Evolutionary conservation across 805 yeast species (phyloP).

Genomic region (Myxozyma sirexii): DNA sequence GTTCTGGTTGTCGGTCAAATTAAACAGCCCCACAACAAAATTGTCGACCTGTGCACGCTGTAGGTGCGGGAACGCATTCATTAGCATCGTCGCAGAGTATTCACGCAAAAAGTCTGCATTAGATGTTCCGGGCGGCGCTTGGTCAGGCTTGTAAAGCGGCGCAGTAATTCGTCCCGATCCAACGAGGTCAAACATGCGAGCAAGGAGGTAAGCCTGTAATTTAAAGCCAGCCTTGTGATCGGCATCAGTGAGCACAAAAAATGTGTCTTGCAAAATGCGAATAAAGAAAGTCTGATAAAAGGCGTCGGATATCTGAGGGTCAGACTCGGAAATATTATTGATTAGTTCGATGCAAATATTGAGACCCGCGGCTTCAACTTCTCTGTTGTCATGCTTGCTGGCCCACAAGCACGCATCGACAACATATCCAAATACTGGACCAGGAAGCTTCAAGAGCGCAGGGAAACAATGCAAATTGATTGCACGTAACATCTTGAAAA

Average conservation of each 20-base stretch:
- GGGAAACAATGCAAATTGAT: conserved; percentile 83
- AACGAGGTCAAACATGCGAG: conserved; percentile 80
- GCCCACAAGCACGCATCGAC: conserved; percentile 98
- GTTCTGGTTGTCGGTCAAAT: conserved; percentile 69
- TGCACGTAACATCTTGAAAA: conserved; percentile 84
- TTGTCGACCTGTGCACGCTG: conserved; percentile 78
- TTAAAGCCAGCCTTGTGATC: conserved; percentile 97
- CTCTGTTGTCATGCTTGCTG: conserved; percentile 94
- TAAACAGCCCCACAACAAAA: conserved; percentile 72
- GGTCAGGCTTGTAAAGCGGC: conserved; percentile 78
- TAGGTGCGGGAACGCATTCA: conserved; percentile 90
- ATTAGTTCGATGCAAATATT: conserved; percentile 80
- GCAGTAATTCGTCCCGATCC: conserved; percentile 71
- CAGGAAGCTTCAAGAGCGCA: conserved; percentile 85
- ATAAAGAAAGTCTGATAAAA: conserved; percentile 88
- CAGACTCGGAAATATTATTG: conserved; percentile 78
- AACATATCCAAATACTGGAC: conserved; percentile 86
- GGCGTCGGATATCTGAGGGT: conserved; percentile 74
- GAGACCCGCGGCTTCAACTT: conserved; percentile 91
- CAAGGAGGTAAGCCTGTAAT: conserved; percentile 79
- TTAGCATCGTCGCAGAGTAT: conserved; percentile 77
- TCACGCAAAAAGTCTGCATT: conserved; percentile 78
- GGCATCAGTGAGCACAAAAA: conserved; percentile 90
- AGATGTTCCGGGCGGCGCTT: conserved; percentile 83
- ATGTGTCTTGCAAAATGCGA: conserved; percentile 87